phyloP scores from a whole-genome alignment of 495 filamentous ascomycete species.

The Aspergillus sclerotiicarbonarius region DNA sequence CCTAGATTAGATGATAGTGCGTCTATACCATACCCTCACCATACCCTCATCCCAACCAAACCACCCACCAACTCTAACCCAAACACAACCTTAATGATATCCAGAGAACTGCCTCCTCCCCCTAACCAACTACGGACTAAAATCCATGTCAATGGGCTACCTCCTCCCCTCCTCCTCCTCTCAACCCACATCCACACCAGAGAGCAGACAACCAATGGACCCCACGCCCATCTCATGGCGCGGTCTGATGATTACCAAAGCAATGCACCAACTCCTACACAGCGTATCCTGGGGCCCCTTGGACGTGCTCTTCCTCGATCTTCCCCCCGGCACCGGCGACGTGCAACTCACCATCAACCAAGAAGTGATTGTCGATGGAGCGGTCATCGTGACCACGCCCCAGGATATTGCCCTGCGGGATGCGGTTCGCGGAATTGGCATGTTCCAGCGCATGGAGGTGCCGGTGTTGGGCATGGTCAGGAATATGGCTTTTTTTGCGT shows the following conservation, averaged over 20 bases:
- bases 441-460: conserved; percentile 81
- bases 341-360: conserved; percentile 91
- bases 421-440: conserved; percentile 82
- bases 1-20: conserved; percentile 64
- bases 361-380: conserved; percentile 80
- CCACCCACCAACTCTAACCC: background rate
- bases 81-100: too few relatives aligned
- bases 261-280: conserved; percentile 89
- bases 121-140: conserved; percentile 90
- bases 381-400: conserved; percentile 89
- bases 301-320: conserved; percentile 84
- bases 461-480: conserved; percentile 88
- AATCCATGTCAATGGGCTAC: conserved; percentile 98
- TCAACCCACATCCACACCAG: conserved; percentile 20
- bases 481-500: conserved; percentile 89
- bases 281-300: conserved; percentile 86
- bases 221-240: conserved; percentile 89
- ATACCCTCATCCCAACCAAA: background rate
- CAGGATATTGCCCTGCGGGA: conserved; percentile 88
- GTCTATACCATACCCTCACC: background rate
- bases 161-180: conserved; percentile 52
- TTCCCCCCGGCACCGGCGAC: conserved; percentile 94
- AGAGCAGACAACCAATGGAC: conserved; percentile 43
- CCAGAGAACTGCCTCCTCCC: conserved; percentile 82
- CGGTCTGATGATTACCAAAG: conserved; percentile 96